Evolutionary conservation across 1,284 basidiomycete species (phyloP).

Genomic region (Cystobasidium pallidum): DNA sequence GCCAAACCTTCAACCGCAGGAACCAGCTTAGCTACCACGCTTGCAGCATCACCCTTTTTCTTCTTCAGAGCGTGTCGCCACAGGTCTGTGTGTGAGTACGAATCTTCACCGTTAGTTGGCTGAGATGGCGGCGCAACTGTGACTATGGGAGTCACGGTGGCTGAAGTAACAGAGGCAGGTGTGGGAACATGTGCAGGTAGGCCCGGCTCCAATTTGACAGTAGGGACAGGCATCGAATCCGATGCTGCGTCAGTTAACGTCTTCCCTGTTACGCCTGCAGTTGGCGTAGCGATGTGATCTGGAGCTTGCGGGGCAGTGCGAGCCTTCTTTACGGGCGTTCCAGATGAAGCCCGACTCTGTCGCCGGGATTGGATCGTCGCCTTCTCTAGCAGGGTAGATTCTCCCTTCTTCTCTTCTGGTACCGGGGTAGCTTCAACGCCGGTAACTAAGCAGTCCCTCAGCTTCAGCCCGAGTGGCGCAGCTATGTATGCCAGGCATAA

Average conservation of each 20-base stretch:
- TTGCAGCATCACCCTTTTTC: not conserved
- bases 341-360: not conserved
- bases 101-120: not conserved
- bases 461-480: not conserved
- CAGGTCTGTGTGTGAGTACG: not conserved
- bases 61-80: slow-evolving; percentile 14
- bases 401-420: slow-evolving; percentile 8
- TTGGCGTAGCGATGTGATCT: not conserved
- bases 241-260: not conserved
- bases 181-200: not conserved
- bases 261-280: not conserved
- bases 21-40: slow-evolving; percentile 12
- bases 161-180: slow-evolving; percentile 8
- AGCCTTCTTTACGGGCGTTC: slow-evolving; percentile 7
- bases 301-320: not conserved
- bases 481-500: no score
- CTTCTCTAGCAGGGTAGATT: not conserved
- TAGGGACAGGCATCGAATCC: not conserved
- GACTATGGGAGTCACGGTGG: not conserved
- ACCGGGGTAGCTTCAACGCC: not conserved
- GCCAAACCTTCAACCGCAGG: slow-evolving; percentile 13
- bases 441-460: not conserved
- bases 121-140: not conserved
- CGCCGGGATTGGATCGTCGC: no score
- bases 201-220: not conserved